Conservation (phyloP, 768 basidiomycete genomes). For the Lyophyllum shimeji region DNA sequence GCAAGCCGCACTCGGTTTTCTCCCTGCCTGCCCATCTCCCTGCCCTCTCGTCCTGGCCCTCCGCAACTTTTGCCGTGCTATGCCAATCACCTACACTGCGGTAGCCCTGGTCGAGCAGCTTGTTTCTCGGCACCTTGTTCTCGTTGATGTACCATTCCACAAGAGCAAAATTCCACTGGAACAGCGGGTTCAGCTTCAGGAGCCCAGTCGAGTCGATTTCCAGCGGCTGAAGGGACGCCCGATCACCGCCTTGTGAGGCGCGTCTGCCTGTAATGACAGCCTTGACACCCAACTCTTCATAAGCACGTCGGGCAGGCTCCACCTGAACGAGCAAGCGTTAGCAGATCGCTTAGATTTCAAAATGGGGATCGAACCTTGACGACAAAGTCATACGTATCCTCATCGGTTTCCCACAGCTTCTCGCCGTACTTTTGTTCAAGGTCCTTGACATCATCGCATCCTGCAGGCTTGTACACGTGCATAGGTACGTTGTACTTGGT, state of each 20-base stretch:
- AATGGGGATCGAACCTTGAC: constrained; percentile 67
- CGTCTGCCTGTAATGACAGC: constrained; percentile 95
- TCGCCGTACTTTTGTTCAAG: constrained; percentile 83
- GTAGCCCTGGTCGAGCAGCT: constrained; percentile 87
- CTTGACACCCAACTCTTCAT: constrained; percentile 72
- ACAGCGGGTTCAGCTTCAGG: constrained; percentile 93
- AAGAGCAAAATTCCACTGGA: constrained; percentile 79
- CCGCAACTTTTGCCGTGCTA: constrained; percentile 72
- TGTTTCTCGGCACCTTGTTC: constrained; percentile 86
- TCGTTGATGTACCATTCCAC: constrained; percentile 84
- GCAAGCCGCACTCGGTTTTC: constrained; percentile 96
- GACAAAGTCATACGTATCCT: constrained; percentile 83
- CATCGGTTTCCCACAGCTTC: constrained; percentile 85
- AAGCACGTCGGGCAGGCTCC: constrained; percentile 89
- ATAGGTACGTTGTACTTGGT: constrained; percentile 70
- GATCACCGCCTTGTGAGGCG: constrained; percentile 90
- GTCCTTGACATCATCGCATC: constrained; percentile 61
- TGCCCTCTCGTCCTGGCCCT: constrained; percentile 81
- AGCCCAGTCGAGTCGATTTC: constrained; percentile 90
- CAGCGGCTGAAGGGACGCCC: constrained; percentile 77
- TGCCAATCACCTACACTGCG: constrained; percentile 98
- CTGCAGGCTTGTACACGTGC: constrained; percentile 77
- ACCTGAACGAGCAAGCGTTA: constrained; percentile 58
- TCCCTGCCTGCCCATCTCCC: constrained; percentile 89
- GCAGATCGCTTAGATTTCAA: not conserved